Base-by-base conservation (phyloP, 1,284 basidiomycete species). In the Heterobasidion parviporum region DNA sequence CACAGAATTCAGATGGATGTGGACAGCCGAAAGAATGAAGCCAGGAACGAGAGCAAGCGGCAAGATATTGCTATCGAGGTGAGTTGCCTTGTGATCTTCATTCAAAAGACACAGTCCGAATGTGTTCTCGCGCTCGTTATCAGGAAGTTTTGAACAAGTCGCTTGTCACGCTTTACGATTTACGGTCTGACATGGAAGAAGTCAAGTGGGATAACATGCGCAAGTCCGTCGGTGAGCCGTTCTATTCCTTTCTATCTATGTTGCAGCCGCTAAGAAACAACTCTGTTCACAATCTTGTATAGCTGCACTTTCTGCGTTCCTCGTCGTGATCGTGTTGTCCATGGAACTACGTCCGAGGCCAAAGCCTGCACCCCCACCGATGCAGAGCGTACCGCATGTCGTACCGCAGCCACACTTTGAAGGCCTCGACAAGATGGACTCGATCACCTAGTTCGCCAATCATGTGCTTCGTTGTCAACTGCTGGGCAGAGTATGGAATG, bases 141-240 rank as follows among this genome's bases (percentile, higher is more conserved):
- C 16, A 92, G 92, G 90, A 92, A 70, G 73, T 95, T 50, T 77
- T 94, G 66, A 93, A 92, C 70, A 93, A 92, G 69, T 85, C 89
- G 47, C 84, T 94, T 34, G 87, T 97, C 58, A 80, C 77, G 18
- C 74, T 96, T 32, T 91, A 92, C 56, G 94, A 97, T 64, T 78
- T 96, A 48, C 82, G 92, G 18, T 91, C 92, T 1, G 84, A 83
- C 59, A 89, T 94, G 59, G 93, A 96, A 69, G 87, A 90, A 63
- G 85, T 88, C 34, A 93, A 90, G 68, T 96, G 93, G 94, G 86
- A 94, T 64, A 93, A 92, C 55, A 92, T 93, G 75, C 81, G 91
- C 51, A 83, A 89, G 57, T 86, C 90, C 53, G 91, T 95, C 62
- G 75, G 92, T 92, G 62, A 73, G 85, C 79, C 16, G 35, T n/a